A percentile compares a stretch with the other conserved stretches of the same genome.
Evolutionary conservation across 2,329 filamentous ascomycete species (phyloP).

Genomic region (Scedosporium apiospermum): DNA sequence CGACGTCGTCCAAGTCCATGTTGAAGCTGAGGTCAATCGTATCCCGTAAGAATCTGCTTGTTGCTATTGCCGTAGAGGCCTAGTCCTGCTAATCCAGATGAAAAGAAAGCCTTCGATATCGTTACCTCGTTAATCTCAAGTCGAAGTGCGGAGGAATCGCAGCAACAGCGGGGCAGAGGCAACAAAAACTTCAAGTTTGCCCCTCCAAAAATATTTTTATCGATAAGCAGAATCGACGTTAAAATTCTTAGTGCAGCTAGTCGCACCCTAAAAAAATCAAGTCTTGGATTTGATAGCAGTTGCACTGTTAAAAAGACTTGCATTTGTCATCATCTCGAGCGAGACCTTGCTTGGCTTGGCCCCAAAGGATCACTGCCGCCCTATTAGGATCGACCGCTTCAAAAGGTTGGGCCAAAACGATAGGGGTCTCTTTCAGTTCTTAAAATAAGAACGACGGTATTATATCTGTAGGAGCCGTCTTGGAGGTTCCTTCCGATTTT

Average conservation of each 20-base stretch:
- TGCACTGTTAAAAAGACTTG: background rate
- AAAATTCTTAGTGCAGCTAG: background rate
- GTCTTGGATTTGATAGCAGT: background rate
- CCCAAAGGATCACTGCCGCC: no score
- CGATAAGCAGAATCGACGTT: background rate
- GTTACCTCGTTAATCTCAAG: background rate
- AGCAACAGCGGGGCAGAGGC: background rate
- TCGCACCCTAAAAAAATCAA: background rate
- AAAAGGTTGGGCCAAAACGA: no score
- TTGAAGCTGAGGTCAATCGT: slow-evolving; percentile 17
- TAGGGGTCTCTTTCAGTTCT: background rate
- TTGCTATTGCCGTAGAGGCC: background rate
- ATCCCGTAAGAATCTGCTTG: background rate
- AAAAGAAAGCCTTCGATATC: no score
- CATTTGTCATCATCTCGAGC: no score
- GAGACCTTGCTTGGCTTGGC: no score
- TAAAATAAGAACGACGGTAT: slow-evolving; percentile 5
- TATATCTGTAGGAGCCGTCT: background rate
- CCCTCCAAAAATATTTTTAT: slow-evolving; percentile 5
- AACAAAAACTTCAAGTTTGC: slow-evolving; percentile 2
- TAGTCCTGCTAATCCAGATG: no score
- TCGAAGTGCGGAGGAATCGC: background rate
- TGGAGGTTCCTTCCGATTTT: background rate
- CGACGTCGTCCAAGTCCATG: slow-evolving; percentile 35
- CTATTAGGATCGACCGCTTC: no score